Conservation (phyloP, 2,329 filamentous ascomycete species). For the Ascochyta fabae region DNA sequence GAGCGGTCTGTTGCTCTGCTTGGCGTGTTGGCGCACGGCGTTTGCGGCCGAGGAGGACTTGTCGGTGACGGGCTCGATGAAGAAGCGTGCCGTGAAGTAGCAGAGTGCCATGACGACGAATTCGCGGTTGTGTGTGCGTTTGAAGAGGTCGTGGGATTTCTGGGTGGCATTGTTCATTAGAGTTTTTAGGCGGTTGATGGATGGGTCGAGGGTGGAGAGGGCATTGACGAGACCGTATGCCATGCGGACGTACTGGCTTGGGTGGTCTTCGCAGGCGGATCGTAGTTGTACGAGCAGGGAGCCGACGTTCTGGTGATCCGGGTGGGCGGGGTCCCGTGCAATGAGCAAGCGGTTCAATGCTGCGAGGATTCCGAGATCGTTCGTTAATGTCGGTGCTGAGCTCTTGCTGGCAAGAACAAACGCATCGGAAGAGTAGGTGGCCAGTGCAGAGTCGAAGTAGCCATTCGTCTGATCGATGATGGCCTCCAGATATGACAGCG, state of each 20-base stretch:
- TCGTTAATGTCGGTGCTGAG: constrained; percentile 33
- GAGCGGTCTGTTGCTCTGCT: constrained; percentile 26
- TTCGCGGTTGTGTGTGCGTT: constrained; percentile 74
- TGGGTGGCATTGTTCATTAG: constrained; percentile 65
- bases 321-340: constrained; percentile 47
- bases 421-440: constrained; percentile 67
- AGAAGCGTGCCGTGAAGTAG: constrained; percentile 84
- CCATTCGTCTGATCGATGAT: constrained; percentile 80
- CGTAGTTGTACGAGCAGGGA: constrained; percentile 70
- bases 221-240: constrained; percentile 80
- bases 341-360: constrained; percentile 58
- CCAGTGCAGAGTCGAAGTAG: constrained; percentile 70
- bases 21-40: constrained; percentile 39
- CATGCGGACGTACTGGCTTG: constrained; percentile 76
- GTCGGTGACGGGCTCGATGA: constrained; percentile 76
- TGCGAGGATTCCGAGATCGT: constrained; percentile 56
- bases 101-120: constrained; percentile 83
- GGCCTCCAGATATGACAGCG: constrained; percentile 75
- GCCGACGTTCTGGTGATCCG: constrained; percentile 61
- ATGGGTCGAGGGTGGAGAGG: constrained; percentile 64
- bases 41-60: constrained; percentile 58
- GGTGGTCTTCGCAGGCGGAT: constrained; percentile 70
- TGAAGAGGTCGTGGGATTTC: constrained; percentile 71
- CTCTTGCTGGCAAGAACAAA: constrained; percentile 59
- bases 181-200: constrained; percentile 79